Conservation (phyloP, 371 early-diverging fungal genomes). For the Phascolomyces articulosus region DNA sequence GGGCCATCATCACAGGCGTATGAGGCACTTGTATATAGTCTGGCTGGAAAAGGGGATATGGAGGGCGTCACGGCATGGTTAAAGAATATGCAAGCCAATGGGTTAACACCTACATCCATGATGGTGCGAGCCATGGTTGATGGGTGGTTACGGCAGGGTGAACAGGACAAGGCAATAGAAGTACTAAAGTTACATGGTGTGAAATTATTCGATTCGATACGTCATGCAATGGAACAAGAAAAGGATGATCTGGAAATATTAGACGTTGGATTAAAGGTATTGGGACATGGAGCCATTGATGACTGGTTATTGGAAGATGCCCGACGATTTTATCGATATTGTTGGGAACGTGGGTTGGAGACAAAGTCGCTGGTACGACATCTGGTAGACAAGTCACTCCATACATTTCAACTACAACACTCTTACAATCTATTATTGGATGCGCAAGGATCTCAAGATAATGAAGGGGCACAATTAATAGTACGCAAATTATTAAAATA, state of each 20-base stretch:
- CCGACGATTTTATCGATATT: constrained; percentile 22
- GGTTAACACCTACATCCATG: constrained; percentile 3
- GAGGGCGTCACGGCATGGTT: constrained; percentile 28
- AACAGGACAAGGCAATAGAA: constrained; percentile 18
- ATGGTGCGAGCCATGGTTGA: constrained; percentile 22
- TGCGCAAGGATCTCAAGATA: constrained; percentile 21
- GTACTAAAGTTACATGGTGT: constrained; percentile 14
- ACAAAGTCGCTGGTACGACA: constrained; percentile 12
- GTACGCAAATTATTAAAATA: constrained; percentile 20
- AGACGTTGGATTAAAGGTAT: constrained; percentile 19
- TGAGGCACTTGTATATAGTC: constrained; percentile 29
- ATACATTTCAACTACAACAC: constrained; percentile 22
- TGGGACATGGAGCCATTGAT: constrained; percentile 20
- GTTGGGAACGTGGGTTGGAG: constrained; percentile 19
- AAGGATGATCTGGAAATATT: constrained; percentile 16
- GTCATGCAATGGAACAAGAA: constrained; percentile 1
- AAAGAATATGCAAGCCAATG: constrained; percentile 9
- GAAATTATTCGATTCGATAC: neutral
- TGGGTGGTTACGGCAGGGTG: constrained; percentile 13
- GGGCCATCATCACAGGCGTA: constrained; percentile 21
- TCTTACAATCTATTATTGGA: constrained; percentile 20
- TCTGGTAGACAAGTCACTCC: constrained; percentile 20
- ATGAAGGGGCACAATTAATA: constrained; percentile 9
- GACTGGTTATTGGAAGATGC: constrained; percentile 26
- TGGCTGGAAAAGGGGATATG: constrained; percentile 19